A percentile compares a stretch with the other conserved stretches of the same genome.
phyloP scores from a whole-genome alignment of 1,284 basidiomycete species.

The Apiotrichum gracile region DNA sequence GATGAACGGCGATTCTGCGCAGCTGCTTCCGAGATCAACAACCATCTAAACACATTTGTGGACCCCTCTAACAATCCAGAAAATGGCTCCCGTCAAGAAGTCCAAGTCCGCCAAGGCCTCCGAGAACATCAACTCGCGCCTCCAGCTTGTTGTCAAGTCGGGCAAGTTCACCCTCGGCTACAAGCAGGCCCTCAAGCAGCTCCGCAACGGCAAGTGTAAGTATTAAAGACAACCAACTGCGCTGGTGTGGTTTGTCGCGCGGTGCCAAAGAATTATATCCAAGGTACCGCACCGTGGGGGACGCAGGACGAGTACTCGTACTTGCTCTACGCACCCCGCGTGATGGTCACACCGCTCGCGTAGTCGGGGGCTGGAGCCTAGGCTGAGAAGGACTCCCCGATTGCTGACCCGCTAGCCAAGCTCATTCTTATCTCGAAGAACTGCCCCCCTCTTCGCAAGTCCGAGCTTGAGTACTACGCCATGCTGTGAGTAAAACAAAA shows the following conservation, averaged over 20 bases:
- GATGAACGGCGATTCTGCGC: no score
- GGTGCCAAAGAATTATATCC: not conserved
- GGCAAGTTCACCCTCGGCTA: slow-evolving; percentile 77
- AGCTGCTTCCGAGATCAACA: no score
- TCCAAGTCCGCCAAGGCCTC: slow-evolving; percentile 83
- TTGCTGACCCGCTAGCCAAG: slow-evolving; percentile 71
- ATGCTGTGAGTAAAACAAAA: slow-evolving; percentile 62
- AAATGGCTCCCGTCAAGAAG: slow-evolving; percentile 91
- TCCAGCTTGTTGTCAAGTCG: slow-evolving; percentile 98
- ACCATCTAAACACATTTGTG: no score
- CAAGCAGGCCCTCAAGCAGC: slow-evolving; percentile 96
- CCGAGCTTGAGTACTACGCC: slow-evolving; percentile 99
- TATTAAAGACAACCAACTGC: slow-evolving; percentile 19
- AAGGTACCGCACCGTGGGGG: not conserved
- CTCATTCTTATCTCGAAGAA: slow-evolving; percentile 98
- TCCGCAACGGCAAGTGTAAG: slow-evolving; percentile 96
- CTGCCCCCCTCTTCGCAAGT: slow-evolving; percentile 97
- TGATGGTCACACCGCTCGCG: not conserved
- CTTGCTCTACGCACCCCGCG: not conserved
- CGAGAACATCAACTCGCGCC: slow-evolving; percentile 91
- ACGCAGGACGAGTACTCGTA: not conserved
- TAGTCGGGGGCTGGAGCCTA: slow-evolving; percentile 35
- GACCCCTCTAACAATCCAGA: not conserved
- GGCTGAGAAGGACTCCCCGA: slow-evolving; percentile 90
- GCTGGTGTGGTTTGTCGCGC: not conserved